These are phyloP conservation scores for Torulaspora microellipsoides DNA, from an alignment of 805 yeast species.

Conservation along the genomic window DNA sequence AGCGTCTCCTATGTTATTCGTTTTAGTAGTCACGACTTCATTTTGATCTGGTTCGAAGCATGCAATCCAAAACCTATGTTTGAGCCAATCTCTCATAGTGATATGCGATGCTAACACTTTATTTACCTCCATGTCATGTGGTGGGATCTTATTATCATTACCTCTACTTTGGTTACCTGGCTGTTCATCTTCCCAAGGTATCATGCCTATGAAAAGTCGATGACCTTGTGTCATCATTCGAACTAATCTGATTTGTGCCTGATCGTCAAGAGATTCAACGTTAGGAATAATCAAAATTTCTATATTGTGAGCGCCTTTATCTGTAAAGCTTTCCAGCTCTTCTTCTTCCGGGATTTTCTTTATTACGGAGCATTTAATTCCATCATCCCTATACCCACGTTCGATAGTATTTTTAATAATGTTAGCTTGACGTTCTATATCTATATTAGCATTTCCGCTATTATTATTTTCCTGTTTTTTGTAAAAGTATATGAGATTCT, in stretches of 20 bases:
- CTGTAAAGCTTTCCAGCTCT: neutral
- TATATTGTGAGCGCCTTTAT: neutral
- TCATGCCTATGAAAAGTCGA: conserved; percentile 10
- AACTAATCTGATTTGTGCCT: conserved; percentile 15
- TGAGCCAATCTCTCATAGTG: conserved; percentile 27
- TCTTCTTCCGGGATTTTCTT: conserved; percentile 1
- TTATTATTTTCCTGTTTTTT: conserved; percentile 4
- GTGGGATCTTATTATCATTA: neutral
- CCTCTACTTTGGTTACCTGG: too few species aligned
- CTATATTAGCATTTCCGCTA: conserved; percentile 5
- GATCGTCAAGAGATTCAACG: conserved; percentile 11
- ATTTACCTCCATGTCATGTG: conserved; percentile 1
- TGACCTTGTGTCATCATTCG: conserved; percentile 8
- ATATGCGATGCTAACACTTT: conserved; percentile 9
- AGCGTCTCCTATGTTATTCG: neutral
- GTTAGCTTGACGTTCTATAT: conserved; percentile 9
- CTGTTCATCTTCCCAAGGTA: conserved; percentile 8
- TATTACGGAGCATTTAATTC: conserved; percentile 6
- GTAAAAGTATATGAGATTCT: conserved; percentile 19
- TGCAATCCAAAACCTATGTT: conserved; percentile 41
- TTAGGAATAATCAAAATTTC: conserved; percentile 20
- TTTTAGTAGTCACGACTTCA: conserved; percentile 3
- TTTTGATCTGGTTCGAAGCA: conserved; percentile 15
- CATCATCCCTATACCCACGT: conserved; percentile 5
- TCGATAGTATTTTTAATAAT: conserved; percentile 10